Conservation (phyloP, 805 yeast species). For the Tetrapisispora phaffii region DNA sequence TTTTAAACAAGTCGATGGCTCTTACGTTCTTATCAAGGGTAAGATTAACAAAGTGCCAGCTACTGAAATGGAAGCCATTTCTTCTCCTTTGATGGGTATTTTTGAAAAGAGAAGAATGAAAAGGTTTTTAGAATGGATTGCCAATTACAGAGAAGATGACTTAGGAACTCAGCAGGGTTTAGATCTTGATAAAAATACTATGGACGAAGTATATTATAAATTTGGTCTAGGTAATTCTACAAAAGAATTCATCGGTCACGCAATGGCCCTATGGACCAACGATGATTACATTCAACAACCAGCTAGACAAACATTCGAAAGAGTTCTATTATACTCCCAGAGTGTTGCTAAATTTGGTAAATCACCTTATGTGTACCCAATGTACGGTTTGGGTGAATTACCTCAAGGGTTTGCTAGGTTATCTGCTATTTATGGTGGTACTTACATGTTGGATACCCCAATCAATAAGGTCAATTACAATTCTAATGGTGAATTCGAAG, state of each 20-base stretch:
- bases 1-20: conserved; percentile 93
- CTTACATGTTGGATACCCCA: conserved; percentile 95
- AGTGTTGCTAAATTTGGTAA: conserved; percentile 93
- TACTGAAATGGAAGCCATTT: conserved; percentile 80
- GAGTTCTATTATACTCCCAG: conserved; percentile 75
- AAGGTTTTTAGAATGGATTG: conserved; percentile 80
- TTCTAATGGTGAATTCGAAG: conserved; percentile 62
- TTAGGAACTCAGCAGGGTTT: conserved; percentile 75
- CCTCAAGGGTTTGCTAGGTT: conserved; percentile 99
- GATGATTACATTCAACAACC: conserved; percentile 84
- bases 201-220: conserved; percentile 82
- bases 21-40: conserved; percentile 81
- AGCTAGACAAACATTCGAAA: conserved; percentile 82
- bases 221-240: conserved; percentile 90
- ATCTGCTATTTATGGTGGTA: conserved; percentile 96
- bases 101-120: conserved; percentile 95
- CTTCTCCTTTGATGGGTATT: conserved; percentile 87
- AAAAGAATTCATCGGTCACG: conserved; percentile 93
- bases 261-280: conserved; percentile 94
- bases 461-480: conserved; percentile 78
- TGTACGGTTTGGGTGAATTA: conserved; percentile 92
- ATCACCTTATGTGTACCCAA: conserved; percentile 91
- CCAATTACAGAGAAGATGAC: conserved; percentile 70
- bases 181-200: conserved; percentile 76
- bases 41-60: conserved; percentile 92